These are phyloP conservation scores for Apiospora kogelbergensis DNA, from an alignment of 2,329 filamentous ascomycete species.

Conservation along the genomic window DNA sequence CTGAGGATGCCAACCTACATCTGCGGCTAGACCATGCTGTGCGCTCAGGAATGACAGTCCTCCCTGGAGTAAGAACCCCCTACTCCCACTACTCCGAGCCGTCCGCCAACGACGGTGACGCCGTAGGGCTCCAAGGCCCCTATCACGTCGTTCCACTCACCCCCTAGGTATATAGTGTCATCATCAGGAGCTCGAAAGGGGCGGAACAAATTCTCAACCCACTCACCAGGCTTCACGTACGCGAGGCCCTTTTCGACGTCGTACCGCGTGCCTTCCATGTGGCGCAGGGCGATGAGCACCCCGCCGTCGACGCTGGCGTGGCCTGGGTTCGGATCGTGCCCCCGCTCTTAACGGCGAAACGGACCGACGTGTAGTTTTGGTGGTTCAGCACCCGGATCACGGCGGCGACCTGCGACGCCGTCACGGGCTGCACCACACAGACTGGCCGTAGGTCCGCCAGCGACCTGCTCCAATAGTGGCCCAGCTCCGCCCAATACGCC, in stretches of 20 bases:
- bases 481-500: not conserved
- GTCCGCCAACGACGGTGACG: not conserved
- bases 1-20: not conserved
- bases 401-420: not conserved
- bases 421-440: not conserved
- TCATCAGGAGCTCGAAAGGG: too few relatives aligned
- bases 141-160: conserved; percentile 1
- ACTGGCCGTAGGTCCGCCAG: not conserved
- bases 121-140: not conserved
- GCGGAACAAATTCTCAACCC: too few relatives aligned
- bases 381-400: not conserved
- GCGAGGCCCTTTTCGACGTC: not conserved
- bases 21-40: not conserved
- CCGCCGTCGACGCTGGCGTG: conserved; percentile 4
- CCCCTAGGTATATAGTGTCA: not conserved
- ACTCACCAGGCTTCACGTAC: conserved; percentile 1
- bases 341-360: not conserved
- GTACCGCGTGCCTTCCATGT: not conserved
- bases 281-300: not conserved
- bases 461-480: not conserved
- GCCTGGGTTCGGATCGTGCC: not conserved
- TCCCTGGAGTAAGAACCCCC: conserved; percentile 1
- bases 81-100: not conserved
- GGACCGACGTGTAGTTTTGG: not conserved
- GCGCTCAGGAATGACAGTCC: not conserved